These are phyloP conservation scores for Trametes coccinea DNA, from an alignment of 768 basidiomycete genomes.

Conservation along the genomic window DNA sequence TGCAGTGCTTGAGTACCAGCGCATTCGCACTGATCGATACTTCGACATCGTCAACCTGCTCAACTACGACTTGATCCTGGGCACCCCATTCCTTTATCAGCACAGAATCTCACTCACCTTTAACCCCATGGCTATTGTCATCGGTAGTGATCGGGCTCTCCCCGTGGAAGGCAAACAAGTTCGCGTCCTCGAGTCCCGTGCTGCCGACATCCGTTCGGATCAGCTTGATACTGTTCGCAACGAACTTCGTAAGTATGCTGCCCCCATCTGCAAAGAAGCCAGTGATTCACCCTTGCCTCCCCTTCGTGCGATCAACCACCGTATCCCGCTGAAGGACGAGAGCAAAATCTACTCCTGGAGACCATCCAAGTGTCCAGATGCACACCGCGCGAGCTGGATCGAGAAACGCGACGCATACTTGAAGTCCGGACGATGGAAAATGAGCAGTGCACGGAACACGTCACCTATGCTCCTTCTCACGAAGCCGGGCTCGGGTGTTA, in stretches of 20 bases:
- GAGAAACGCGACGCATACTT: too few species aligned
- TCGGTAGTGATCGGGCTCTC: background rate
- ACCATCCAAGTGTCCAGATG: too few species aligned
- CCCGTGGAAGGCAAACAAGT: conserved; percentile 4
- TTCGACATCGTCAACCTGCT: conserved; percentile 19
- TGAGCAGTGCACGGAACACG: too few species aligned
- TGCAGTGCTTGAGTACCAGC: conserved; percentile 7
- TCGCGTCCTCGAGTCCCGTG: background rate
- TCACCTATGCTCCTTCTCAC: too few species aligned
- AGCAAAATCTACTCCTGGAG: too few species aligned
- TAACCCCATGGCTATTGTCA: conserved; percentile 13
- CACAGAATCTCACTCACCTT: conserved; percentile 10
- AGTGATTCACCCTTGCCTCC: background rate
- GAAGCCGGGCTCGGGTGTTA: too few species aligned
- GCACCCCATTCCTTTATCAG: conserved; percentile 31
- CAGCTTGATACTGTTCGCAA: background rate
- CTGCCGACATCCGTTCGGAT: background rate
- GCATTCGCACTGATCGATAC: background rate
- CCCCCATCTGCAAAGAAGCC: conserved; percentile 4
- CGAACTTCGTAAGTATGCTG: conserved; percentile 20
- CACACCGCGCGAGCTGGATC: too few species aligned
- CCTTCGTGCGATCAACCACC: too few species aligned
- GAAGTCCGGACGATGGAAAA: too few species aligned
- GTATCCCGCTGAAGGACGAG: too few species aligned
- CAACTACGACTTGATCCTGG: conserved; percentile 27